These are phyloP conservation scores for Nidularia pulvinata DNA, from an alignment of 768 basidiomycete genomes.

Conservation along the genomic window DNA sequence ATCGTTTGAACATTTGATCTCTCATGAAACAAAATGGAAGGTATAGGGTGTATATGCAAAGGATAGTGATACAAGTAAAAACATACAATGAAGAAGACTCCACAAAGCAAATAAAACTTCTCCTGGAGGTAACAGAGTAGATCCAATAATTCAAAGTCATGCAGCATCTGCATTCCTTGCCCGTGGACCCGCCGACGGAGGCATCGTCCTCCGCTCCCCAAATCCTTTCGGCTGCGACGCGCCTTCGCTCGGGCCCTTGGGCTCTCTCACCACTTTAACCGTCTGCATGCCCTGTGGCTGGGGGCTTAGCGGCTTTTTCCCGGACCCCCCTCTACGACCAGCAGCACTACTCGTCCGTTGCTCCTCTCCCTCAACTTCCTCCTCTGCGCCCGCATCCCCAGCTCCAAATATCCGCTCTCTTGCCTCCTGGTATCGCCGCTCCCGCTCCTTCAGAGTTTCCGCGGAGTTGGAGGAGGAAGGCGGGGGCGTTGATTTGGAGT, in stretches of 20 bases:
- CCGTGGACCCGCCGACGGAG: background rate
- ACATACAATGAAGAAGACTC: too few species aligned
- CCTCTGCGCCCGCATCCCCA: slow-evolving; percentile 4
- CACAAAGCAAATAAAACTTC: too few species aligned
- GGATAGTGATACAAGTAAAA: too few species aligned
- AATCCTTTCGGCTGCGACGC: slow-evolving; percentile 16
- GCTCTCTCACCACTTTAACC: slow-evolving; percentile 20
- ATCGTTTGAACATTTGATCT: too few species aligned
- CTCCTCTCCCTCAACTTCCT: slow-evolving; percentile 1
- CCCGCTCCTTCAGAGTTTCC: slow-evolving; percentile 59
- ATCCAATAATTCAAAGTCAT: too few species aligned
- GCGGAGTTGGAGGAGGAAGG: slow-evolving; percentile 14
- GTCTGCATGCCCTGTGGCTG: slow-evolving; percentile 1
- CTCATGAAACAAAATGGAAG: too few species aligned
- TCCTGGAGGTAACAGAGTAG: too few species aligned
- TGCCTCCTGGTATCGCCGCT: slow-evolving; percentile 73
- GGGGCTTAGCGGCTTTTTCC: background rate
- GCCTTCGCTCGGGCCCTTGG: slow-evolving; percentile 17
- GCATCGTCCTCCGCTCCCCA: slow-evolving; percentile 11
- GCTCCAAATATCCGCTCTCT: slow-evolving; percentile 71
- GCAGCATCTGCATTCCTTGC: too few species aligned
- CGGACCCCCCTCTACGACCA: slow-evolving; percentile 1
- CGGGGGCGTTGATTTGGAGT: slow-evolving; percentile 19
- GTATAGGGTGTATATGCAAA: too few species aligned
- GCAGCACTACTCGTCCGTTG: too few species aligned